Percentiles rank a stretch among this genome's conserved stretches.
Conservation (phyloP, 2,329 filamentous ascomycete genomes). For the Lachnellula arida region DNA sequence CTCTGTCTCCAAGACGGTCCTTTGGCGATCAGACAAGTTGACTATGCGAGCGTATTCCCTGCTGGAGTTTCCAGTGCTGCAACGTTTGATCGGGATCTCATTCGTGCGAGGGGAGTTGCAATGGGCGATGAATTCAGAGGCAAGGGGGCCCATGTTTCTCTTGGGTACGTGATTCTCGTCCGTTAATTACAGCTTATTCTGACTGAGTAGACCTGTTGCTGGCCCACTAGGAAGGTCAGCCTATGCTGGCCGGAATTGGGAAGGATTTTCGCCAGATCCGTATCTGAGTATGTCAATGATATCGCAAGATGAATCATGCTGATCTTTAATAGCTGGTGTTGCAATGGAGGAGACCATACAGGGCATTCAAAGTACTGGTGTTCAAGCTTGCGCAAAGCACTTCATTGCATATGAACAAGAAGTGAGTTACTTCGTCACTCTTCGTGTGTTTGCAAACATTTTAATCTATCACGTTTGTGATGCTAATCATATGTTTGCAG, state of each 20-base stretch:
- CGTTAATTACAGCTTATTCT: not conserved
- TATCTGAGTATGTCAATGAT: slow-evolving; percentile 22
- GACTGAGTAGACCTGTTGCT: slow-evolving; percentile 32
- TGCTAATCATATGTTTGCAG: not conserved
- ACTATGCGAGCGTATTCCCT: slow-evolving; percentile 67
- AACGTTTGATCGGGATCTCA: slow-evolving; percentile 62
- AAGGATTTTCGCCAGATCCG: slow-evolving; percentile 31
- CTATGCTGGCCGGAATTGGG: slow-evolving; percentile 40
- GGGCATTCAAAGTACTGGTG: slow-evolving; percentile 46
- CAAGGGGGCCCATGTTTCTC: slow-evolving; percentile 71
- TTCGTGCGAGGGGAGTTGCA: slow-evolving; percentile 42
- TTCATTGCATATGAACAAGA: slow-evolving; percentile 77
- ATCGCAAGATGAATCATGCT: not conserved
- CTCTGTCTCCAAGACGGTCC: slow-evolving; percentile 40
- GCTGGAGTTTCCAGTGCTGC: slow-evolving; percentile 63
- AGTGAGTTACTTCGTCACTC: not conserved
- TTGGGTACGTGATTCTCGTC: slow-evolving; percentile 36
- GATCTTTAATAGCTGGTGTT: slow-evolving; percentile 44
- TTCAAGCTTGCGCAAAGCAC: slow-evolving; percentile 46
- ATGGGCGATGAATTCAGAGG: slow-evolving; percentile 58
- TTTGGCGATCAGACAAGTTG: slow-evolving; percentile 63
- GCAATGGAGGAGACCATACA: slow-evolving; percentile 56
- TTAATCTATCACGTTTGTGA: not conserved
- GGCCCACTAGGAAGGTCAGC: slow-evolving; percentile 45
- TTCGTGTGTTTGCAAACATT: not conserved